Percentiles rank a stretch among this genome's conserved stretches.
Conservation (phyloP, 192 early-diverging fungal genomes). For the Radiomyces spectabilis region DNA sequence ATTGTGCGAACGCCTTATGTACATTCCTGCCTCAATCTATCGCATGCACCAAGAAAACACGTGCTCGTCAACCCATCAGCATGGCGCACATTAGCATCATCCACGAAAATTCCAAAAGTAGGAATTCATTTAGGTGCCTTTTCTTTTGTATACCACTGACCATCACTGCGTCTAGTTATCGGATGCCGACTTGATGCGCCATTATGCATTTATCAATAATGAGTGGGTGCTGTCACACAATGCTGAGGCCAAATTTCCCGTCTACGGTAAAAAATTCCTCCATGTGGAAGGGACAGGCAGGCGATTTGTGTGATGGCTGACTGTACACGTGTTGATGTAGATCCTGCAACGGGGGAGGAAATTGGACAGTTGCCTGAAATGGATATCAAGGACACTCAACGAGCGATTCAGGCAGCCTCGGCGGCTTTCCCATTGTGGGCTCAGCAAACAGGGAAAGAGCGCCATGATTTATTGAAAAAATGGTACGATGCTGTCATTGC, state of each 20-base stretch:
- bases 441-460: slow-evolving; percentile 47
- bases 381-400: slow-evolving; percentile 44
- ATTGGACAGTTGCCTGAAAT: slow-evolving; percentile 64
- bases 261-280: slow-evolving; percentile 33
- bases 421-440: slow-evolving; percentile 55
- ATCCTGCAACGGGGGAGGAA: slow-evolving; percentile 55
- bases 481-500: slow-evolving; percentile 60
- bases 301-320: neutral
- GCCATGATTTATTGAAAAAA: slow-evolving; percentile 51
- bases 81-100: neutral
- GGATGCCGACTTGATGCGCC: slow-evolving; percentile 50
- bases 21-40: neutral
- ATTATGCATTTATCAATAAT: slow-evolving; percentile 50
- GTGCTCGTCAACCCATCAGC: neutral
- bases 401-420: slow-evolving; percentile 49
- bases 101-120: neutral
- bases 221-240: slow-evolving; percentile 45
- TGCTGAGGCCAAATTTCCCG: slow-evolving; percentile 39
- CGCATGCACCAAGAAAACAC: neutral
- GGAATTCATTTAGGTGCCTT: neutral
- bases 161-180: slow-evolving; percentile 36
- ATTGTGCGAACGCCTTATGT: neutral
- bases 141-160: neutral
- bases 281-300: neutral
- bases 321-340: slow-evolving; percentile 11